Conservation (phyloP, 2,329 filamentous ascomycete species). For the Fusarium agapanthi region DNA sequence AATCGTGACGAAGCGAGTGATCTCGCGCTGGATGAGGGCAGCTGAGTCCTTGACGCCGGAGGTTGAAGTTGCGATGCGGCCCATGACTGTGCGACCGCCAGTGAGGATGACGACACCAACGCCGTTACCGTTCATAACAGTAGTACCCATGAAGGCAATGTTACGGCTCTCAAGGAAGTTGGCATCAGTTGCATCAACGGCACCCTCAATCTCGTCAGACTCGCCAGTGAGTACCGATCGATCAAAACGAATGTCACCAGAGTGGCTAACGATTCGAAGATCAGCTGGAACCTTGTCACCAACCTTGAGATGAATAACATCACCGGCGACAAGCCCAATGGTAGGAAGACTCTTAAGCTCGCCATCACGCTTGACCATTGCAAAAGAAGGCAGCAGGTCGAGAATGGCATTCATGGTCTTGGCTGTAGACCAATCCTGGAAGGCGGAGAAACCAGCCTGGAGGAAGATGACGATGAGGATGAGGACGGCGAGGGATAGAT, state of each 20-base stretch:
- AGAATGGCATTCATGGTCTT: slow-evolving; percentile 58
- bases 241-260: slow-evolving; percentile 55
- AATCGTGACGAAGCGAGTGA: slow-evolving; percentile 54
- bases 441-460: slow-evolving; percentile 56
- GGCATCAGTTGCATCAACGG: slow-evolving; percentile 50
- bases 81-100: slow-evolving; percentile 52
- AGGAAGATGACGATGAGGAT: slow-evolving; percentile 58
- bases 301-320: slow-evolving; percentile 56
- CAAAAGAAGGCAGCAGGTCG: slow-evolving; percentile 55
- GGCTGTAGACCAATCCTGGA: slow-evolving; percentile 58
- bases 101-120: slow-evolving; percentile 53
- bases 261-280: slow-evolving; percentile 53
- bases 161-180: slow-evolving; percentile 56
- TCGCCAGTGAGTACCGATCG: slow-evolving; percentile 54
- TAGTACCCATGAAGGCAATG: slow-evolving; percentile 55
- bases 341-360: slow-evolving; percentile 51
- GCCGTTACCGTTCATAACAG: slow-evolving; percentile 53
- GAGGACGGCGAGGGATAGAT: slow-evolving; percentile 56
- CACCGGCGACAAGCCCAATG: slow-evolving; percentile 55
- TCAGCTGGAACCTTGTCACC: slow-evolving; percentile 61
- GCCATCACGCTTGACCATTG: slow-evolving; percentile 55
- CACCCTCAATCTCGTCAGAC: slow-evolving; percentile 52
- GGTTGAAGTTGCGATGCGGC: slow-evolving; percentile 51
- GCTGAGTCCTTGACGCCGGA: slow-evolving; percentile 49
- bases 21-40: slow-evolving; percentile 54